These are phyloP conservation scores for Clarireedia monteithiana DNA, from an alignment of 2,329 filamentous ascomycete species.

Conservation along the genomic window DNA sequence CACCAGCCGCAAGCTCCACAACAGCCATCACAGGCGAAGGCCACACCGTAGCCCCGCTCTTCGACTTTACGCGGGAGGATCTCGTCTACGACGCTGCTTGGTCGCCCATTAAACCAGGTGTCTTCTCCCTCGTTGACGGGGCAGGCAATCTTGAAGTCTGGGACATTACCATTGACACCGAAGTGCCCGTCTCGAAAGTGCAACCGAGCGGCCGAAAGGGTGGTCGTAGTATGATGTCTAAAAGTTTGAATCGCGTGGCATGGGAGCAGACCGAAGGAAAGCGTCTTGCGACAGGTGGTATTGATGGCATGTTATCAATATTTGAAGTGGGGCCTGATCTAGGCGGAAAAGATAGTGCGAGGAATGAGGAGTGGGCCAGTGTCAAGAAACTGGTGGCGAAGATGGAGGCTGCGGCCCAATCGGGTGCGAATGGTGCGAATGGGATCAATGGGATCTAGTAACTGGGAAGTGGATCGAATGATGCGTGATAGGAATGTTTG, in stretches of 20 bases:
- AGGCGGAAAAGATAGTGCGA: constrained; percentile 75
- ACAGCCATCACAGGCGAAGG: constrained; percentile 37
- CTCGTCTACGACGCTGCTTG: constrained; percentile 94
- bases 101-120: constrained; percentile 88
- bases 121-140: constrained; percentile 92
- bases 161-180: constrained; percentile 87
- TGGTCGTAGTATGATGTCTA: constrained; percentile 62
- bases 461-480: background rate
- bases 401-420: constrained; percentile 45
- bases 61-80: constrained; percentile 90
- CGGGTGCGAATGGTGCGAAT: constrained; percentile 16
- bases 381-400: constrained; percentile 84
- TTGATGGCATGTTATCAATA: constrained; percentile 83
- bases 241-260: constrained; percentile 86
- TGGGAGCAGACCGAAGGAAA: constrained; percentile 91
- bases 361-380: constrained; percentile 83
- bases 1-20: constrained; percentile 65
- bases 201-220: constrained; percentile 60
- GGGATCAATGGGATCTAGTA: constrained; percentile 10
- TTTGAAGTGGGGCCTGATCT: constrained; percentile 83
- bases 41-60: constrained; percentile 60
- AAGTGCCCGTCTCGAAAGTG: constrained; percentile 80
- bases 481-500: background rate
- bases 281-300: constrained; percentile 79
- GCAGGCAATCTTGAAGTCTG: constrained; percentile 88